phyloP scores from a whole-genome alignment of 192 early-diverging fungal species.

The Coemansia sp. region DNA sequence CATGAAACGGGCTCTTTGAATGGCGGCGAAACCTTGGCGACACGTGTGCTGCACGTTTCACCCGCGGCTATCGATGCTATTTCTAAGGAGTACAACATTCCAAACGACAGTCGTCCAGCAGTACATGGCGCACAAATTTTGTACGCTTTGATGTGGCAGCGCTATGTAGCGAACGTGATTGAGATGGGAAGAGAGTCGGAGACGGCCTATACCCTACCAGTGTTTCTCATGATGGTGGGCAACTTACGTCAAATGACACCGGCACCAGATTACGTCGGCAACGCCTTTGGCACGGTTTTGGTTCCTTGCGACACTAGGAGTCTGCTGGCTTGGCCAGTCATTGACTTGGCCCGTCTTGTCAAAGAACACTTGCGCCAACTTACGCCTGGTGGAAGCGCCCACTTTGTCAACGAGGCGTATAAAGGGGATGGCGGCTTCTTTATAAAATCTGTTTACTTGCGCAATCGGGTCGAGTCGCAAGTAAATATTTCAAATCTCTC shows the following conservation, averaged over 20 bases:
- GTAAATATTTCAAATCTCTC: conserved; percentile 30
- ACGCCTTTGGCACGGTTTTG: conserved; percentile 17
- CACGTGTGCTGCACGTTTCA: neutral
- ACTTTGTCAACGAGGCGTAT: neutral
- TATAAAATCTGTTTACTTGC: conserved; percentile 4
- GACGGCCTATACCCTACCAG: neutral
- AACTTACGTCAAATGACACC: conserved; percentile 12
- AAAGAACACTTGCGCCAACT: too few species aligned
- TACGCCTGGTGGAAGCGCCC: too few species aligned
- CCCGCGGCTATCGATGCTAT: neutral
- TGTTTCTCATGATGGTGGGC: conserved; percentile 27
- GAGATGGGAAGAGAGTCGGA: neutral
- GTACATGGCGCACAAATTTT: neutral
- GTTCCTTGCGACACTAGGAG: neutral
- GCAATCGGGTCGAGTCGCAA: neutral
- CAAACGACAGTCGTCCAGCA: neutral
- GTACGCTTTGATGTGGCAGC: neutral
- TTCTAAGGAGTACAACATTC: neutral
- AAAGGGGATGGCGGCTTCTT: neutral
- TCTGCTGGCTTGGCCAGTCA: neutral
- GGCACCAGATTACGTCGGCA: conserved; percentile 25
- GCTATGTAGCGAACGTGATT: neutral
- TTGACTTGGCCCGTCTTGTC: too few species aligned
- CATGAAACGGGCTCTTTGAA: neutral
- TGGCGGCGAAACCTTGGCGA: neutral